Evolutionary conservation across 805 yeast species (phyloP), one percentile per base, ranked within the genome.

Genomic region (Wickerhamiella brachini): DNA sequence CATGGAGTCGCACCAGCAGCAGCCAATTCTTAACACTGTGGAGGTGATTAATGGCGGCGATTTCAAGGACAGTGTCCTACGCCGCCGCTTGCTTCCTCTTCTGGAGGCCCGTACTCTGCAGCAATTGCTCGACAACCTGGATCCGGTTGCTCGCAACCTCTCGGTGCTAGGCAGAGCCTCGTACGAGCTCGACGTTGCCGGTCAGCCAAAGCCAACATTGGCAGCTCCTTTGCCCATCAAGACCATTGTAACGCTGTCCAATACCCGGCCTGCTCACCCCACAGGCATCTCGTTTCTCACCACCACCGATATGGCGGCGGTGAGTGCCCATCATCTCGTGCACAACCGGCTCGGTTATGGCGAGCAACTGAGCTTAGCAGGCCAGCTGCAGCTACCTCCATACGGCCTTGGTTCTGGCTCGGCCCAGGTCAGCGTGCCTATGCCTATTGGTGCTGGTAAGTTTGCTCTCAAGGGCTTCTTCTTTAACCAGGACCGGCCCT

Each of bases 401-500:
- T 48, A 55, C 53, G 45, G 51, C 15, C 54, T 57, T 8, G 56
- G 58, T 3, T 44, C 57, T 10, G 63, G 63, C 26, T 12, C 54
- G n/a, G 61, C 57, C 3, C 39, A 44, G 3, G 13, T 53, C 26
- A 26, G 53, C 15, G 31, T 50, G 15, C 60, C 61, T 17, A 47
- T 53, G 45, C 62, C 61, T 5, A 22, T 57, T 18, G 59, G 61
- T 26, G 54, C 52, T 9, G 54, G 55, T 37, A 37, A 48, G 44
- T 21, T 57, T n/a, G 49, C 49, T 18, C 37, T 53, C 34, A 43
- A 49, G 26, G 66, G 71, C 49, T 68, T 76, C 67, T 55, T 74
- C 74, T 56, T 70, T 71, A 65, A 76, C 73, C 80, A 75, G 63
- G 62, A 73, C 72, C 61, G 81, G 71, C 70, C 66, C 3, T 75